Conservation (phyloP, 2,329 filamentous ascomycete genomes). For the Venturiaceae sp. region DNA sequence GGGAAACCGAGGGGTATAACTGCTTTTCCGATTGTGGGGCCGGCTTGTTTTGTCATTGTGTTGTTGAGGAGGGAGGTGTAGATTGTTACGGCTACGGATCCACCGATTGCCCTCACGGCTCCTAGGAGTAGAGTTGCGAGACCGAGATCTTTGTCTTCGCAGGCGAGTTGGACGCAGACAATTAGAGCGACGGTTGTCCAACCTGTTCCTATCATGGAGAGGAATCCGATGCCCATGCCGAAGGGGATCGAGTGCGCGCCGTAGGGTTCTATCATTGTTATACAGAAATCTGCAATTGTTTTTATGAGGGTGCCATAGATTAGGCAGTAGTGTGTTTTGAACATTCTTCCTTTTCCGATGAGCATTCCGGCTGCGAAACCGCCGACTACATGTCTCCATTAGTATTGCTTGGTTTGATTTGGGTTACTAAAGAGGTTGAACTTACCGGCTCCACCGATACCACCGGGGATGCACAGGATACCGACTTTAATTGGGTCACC, state of each 20-base stretch:
- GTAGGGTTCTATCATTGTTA: no score
- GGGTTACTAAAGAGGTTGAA: no score
- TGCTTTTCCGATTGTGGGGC: neutral
- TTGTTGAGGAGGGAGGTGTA: conserved; percentile 6
- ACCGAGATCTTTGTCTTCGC: conserved; percentile 6
- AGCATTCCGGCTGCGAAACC: conserved; percentile 9
- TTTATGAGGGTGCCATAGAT: conserved; percentile 1
- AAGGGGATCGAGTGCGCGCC: no score
- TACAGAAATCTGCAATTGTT: neutral
- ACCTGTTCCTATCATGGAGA: neutral
- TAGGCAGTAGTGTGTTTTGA: neutral
- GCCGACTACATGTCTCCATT: conserved; percentile 5
- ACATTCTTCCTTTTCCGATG: conserved; percentile 1
- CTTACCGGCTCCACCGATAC: conserved; percentile 5
- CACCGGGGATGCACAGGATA: conserved; percentile 7
- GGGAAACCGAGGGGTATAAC: neutral
- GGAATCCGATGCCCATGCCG: no score
- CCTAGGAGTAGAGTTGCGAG: conserved; percentile 7
- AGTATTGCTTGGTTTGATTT: no score
- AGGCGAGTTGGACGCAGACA: conserved; percentile 9
- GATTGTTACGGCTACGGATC: conserved; percentile 5
- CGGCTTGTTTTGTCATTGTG: neutral
- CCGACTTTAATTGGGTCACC: conserved; percentile 9
- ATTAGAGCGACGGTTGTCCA: conserved; percentile 3
- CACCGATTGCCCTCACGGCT: conserved; percentile 1